A percentile compares a stretch with the other conserved stretches of the same genome.
Evolutionary conservation across 2,329 filamentous ascomycete species (phyloP).

Genomic region (Neofusicoccum parvum): DNA sequence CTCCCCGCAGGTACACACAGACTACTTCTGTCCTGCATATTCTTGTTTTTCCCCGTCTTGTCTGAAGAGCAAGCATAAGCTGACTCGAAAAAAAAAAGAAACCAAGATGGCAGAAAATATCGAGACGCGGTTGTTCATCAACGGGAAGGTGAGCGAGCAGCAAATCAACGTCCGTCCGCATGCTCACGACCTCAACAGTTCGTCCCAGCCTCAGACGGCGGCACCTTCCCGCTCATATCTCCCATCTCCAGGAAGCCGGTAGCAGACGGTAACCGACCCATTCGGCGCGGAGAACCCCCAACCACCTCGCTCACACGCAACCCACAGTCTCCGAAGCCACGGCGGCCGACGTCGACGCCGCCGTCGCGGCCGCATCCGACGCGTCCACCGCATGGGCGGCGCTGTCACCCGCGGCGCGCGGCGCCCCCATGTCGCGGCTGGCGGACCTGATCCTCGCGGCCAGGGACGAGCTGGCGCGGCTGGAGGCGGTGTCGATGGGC

Average conservation of each 20-base stretch:
- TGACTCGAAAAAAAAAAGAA: no score
- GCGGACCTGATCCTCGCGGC: slow-evolving; percentile 34
- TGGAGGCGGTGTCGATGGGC: slow-evolving; percentile 23
- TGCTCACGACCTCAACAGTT: slow-evolving; percentile 23
- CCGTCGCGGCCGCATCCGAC: slow-evolving; percentile 29
- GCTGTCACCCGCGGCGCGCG: slow-evolving; percentile 40
- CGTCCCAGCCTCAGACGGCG: slow-evolving; percentile 31
- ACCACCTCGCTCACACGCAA: not conserved
- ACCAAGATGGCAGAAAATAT: not conserved
- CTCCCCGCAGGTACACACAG: not conserved
- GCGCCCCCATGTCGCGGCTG: slow-evolving; percentile 47
- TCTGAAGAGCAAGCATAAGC: no score
- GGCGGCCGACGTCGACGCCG: slow-evolving; percentile 28
- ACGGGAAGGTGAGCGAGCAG: slow-evolving; percentile 6
- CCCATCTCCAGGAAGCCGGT: slow-evolving; percentile 31
- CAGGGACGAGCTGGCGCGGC: slow-evolving; percentile 12
- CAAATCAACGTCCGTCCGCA: no score
- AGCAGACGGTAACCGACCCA: slow-evolving; percentile 27
- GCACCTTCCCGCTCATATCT: slow-evolving; percentile 32
- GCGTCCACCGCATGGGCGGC: slow-evolving; percentile 36
- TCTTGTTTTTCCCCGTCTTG: no score
- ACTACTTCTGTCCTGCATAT: not conserved
- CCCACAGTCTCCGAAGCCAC: slow-evolving; percentile 25
- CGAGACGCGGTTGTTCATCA: slow-evolving; percentile 18
- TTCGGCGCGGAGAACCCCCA: no score